Conservation (phyloP, 129 eudicot species). For the Scalesia atractyloides region DNA sequence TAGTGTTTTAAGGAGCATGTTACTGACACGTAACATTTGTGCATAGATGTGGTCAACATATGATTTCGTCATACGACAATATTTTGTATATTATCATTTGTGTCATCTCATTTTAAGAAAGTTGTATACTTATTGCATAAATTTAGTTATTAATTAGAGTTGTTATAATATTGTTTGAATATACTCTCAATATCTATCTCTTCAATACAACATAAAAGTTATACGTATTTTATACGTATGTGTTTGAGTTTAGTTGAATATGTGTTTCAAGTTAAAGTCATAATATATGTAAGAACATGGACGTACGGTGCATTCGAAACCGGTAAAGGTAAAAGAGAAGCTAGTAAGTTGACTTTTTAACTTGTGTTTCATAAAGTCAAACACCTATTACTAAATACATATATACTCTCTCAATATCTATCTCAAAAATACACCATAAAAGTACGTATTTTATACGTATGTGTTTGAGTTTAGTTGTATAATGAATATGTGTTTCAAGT, state of each 20-base stretch:
- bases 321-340: slow-evolving; percentile 9
- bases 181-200: background rate
- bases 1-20: background rate
- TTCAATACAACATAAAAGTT: background rate
- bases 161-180: background rate
- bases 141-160: background rate
- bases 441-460: background rate
- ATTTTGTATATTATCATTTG: slow-evolving; percentile 2
- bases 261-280: background rate
- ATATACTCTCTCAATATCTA: no score
- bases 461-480: no score
- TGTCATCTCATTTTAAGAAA: background rate
- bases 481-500: no score
- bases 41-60: background rate
- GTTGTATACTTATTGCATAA: background rate
- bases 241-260: slow-evolving; percentile 12
- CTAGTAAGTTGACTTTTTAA: background rate
- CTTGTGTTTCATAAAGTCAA: background rate
- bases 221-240: background rate
- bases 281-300: background rate
- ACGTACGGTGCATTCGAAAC: slow-evolving; percentile 23
- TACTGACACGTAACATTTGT: no score
- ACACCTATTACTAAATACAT: background rate
- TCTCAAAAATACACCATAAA: no score
- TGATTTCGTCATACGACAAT: slow-evolving; percentile 6